These are phyloP conservation scores for Kluyveromyces wickerhamii DNA, from an alignment of 805 yeast genomes.

Conservation along the genomic window DNA sequence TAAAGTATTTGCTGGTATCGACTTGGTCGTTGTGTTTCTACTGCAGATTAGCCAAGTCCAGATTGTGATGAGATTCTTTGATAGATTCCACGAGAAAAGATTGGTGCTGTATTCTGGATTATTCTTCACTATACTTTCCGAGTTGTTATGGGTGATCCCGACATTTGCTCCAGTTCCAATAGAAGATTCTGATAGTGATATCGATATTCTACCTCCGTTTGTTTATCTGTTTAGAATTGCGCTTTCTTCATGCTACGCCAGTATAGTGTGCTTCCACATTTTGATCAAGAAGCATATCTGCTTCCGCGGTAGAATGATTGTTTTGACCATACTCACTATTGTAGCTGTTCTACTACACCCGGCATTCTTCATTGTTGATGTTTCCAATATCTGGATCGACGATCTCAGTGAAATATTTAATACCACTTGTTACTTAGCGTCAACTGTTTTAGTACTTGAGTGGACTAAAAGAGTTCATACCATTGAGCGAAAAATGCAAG, in stretches of 20 bases:
- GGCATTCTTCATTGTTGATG: conserved; percentile 68
- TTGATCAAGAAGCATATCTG: conserved; percentile 46
- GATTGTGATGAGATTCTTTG: conserved; percentile 58
- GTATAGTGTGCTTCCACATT: conserved; percentile 49
- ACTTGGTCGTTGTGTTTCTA: conserved; percentile 47
- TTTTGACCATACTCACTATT: conserved; percentile 49
- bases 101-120: conserved; percentile 53
- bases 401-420: conserved; percentile 68
- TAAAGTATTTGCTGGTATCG: conserved; percentile 44
- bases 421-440: conserved; percentile 59
- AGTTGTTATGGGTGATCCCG: conserved; percentile 63
- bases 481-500: conserved; percentile 51
- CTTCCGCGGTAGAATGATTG: conserved; percentile 40
- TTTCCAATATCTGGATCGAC: conserved; percentile 66
- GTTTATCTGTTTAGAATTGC: conserved; percentile 68
- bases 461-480: conserved; percentile 65
- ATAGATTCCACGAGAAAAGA: conserved; percentile 60
- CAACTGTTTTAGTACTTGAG: conserved; percentile 77
- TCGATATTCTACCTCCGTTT: conserved; percentile 63
- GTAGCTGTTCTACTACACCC: conserved; percentile 53
- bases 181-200: conserved; percentile 23
- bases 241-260: conserved; percentile 58
- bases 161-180: conserved; percentile 33
- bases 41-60: conserved; percentile 65
- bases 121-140: conserved; percentile 44